phyloP scores from a whole-genome alignment of 2,329 filamentous ascomycete genomes.

The Rutstroemia sp. region DNA sequence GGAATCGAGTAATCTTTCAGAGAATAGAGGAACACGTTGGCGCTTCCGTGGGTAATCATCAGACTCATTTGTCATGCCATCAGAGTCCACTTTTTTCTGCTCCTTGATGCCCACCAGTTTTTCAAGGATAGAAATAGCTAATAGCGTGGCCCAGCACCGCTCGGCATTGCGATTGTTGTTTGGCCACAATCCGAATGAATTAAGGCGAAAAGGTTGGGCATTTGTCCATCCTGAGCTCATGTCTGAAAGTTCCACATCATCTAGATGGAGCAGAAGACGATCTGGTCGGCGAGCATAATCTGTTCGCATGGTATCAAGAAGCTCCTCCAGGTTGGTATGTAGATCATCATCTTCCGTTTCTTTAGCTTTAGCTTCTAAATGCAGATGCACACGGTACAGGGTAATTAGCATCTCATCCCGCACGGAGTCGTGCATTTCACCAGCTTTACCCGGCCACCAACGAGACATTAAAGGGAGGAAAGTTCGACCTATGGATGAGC shows the following conservation, averaged over 20 bases:
- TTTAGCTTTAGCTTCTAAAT: conserved; percentile 49
- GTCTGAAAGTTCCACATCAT: conserved; percentile 53
- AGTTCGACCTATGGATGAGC: conserved; percentile 48
- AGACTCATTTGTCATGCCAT: conserved; percentile 9
- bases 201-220: conserved; percentile 35
- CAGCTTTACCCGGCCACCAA: conserved; percentile 70
- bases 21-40: conserved; percentile 18
- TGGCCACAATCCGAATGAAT: conserved; percentile 46
- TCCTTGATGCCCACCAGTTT: conserved; percentile 20
- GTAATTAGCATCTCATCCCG: conserved; percentile 73
- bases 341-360: conserved; percentile 32
- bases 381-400: conserved; percentile 57
- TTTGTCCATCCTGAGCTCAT: conserved; percentile 22
- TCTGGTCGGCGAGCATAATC: conserved; percentile 72
- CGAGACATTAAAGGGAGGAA: conserved; percentile 64
- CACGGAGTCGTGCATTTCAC: conserved; percentile 48
- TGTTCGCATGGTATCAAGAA: conserved; percentile 63
- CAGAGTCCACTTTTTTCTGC: conserved; percentile 1
- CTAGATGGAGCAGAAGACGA: conserved; percentile 66
- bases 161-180: conserved; percentile 45
- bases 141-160: conserved; percentile 52
- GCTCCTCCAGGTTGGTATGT: conserved; percentile 46
- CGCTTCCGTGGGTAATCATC: conserved; percentile 26
- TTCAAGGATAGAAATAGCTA: conserved; percentile 52
- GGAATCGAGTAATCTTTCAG: conserved; percentile 23